Percentiles rank a stretch among this genome's conserved stretches.
Conservation (phyloP, 352 stramenopile species). For the Elongisporangium anandrum region DNA sequence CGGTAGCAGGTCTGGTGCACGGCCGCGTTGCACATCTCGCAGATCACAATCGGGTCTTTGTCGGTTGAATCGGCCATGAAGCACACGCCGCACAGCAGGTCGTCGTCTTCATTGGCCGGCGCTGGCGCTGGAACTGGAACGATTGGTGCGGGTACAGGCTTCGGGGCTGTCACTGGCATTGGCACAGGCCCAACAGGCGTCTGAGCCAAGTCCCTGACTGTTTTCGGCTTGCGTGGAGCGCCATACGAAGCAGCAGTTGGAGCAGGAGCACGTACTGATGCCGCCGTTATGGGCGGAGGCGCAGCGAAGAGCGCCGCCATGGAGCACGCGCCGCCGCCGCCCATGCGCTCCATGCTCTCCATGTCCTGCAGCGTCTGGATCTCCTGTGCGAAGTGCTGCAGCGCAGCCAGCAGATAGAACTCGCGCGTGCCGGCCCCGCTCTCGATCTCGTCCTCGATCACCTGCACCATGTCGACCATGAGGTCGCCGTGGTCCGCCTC, state of each 20-base stretch:
- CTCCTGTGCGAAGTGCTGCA: slow-evolving; percentile 61
- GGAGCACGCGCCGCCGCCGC: slow-evolving; percentile 14
- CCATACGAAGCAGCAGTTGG: neutral
- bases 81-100: slow-evolving; percentile 62
- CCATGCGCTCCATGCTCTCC: slow-evolving; percentile 22
- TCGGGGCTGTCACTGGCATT: neutral
- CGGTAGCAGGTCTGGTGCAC: slow-evolving; percentile 84
- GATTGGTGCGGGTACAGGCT: neutral
- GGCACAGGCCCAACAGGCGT: neutral
- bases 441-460: slow-evolving; percentile 43
- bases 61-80: slow-evolving; percentile 58
- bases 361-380: slow-evolving; percentile 60
- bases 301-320: slow-evolving; percentile 17
- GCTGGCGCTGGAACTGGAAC: neutral
- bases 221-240: neutral
- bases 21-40: slow-evolving; percentile 59
- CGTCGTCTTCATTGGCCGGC: slow-evolving; percentile 25
- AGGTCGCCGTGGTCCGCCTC: slow-evolving; percentile 45
- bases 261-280: neutral
- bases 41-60: slow-evolving; percentile 77
- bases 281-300: neutral
- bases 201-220: neutral
- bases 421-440: slow-evolving; percentile 24
- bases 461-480: slow-evolving; percentile 44
- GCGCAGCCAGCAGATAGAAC: slow-evolving; percentile 47